Base-by-base conservation (phyloP, 352 stramenopile species). In the Hyaloperonospora brassicae region DNA sequence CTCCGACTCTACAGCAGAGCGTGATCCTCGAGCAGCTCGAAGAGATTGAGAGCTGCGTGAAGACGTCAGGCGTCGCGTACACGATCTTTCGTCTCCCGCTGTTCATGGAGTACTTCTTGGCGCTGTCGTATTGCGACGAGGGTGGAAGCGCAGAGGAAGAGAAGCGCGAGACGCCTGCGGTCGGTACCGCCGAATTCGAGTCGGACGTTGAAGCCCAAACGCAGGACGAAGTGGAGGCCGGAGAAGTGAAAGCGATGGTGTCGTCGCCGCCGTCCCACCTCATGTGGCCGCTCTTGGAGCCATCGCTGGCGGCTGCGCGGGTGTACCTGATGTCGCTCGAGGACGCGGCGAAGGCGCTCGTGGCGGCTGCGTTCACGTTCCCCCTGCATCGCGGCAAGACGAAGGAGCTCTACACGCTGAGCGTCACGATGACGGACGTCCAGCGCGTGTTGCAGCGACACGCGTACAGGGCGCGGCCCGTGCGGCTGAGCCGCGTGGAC, bases 81-180 rank as follows among this genome's bases (percentile, higher is more conserved):
- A 68, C 63, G 42, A 84, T 89, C 49, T 43, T 89, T 42, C 73
- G 81, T 0, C 56, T 91, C 14, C 81, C 81, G 31, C 35, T 91
- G 30, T 86, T 91, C 25, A 87, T 89, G 66, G 81, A 91, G 62
- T 91, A 89, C 54, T 88, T 91, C 34, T 38, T 86, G 31, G 65
- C 78, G 1, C 59, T 90, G 0, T 75, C 65, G 21, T 24, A 59
- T 41, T 57, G 52, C 2, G 56, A 70, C 2, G 54, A 64, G 9
- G 13, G 63, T 2, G 52, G 47, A 5, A 64, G 49, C 31, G 11
- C 63, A 5, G 61, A 75, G 41, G 68, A 75, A 40, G 59, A 76
- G 43, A 75, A 73, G n/a, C 25, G 12, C 1, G 43, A 68, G 21
- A 45, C 34, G 14, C 50, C 50, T 24, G 2, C 17, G 8, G 45